Evolutionary conservation across 2,329 filamentous ascomycete species (phyloP).

Genomic region (Calycina herbarum): DNA sequence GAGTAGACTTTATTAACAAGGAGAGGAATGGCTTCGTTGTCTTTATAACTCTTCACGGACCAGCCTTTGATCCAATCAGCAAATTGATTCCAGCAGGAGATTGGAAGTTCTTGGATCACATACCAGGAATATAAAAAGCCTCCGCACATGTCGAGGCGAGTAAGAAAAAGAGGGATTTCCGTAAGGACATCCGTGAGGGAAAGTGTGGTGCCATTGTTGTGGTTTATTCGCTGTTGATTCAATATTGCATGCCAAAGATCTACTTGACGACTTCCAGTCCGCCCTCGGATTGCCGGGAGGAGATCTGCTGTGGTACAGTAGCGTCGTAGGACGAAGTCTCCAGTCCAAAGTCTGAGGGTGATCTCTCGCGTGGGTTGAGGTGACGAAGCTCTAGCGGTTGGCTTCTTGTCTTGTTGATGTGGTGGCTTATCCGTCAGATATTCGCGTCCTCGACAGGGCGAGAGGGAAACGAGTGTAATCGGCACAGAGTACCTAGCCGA

Average conservation of each 20-base stretch:
- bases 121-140: conserved; percentile 87
- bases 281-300: neutral
- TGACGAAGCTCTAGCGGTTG: neutral
- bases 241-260: neutral
- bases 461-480: conserved; percentile 5
- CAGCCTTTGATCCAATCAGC: conserved; percentile 57
- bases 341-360: neutral
- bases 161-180: conserved; percentile 49
- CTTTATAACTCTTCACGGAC: conserved; percentile 77
- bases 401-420: neutral
- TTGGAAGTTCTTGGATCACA: conserved; percentile 23
- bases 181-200: conserved; percentile 35
- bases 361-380: neutral
- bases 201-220: conserved; percentile 29
- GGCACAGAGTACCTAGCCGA: conserved; percentile 4
- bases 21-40: conserved; percentile 77
- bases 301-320: neutral
- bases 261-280: neutral
- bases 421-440: neutral
- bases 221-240: neutral
- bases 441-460: neutral
- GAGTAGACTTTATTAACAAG: conserved; percentile 92
- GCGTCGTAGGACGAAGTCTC: neutral
- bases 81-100: neutral
- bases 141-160: conserved; percentile 51